phyloP scores from a whole-genome alignment of 1,139 yeast species.

The Debaryomyces psychrophilus region DNA sequence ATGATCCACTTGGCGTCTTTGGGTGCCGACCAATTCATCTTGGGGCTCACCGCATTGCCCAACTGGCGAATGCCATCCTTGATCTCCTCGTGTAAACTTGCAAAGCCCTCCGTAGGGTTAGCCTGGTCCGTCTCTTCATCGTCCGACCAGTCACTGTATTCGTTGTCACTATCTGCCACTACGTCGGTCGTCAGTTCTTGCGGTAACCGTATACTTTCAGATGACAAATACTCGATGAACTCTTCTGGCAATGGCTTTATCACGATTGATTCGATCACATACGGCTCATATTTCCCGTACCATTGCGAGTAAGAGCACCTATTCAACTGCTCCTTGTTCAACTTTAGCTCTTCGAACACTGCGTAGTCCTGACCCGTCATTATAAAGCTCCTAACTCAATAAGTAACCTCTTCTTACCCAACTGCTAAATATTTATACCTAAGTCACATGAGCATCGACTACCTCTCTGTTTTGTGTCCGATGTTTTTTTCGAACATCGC shows the following conservation, averaged over 20 bases:
- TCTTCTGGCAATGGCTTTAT: conserved; percentile 65
- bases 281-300: conserved; percentile 58
- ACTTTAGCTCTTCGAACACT: conserved; percentile 38
- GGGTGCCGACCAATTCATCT: conserved; percentile 96
- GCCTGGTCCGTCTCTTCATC: conserved; percentile 24
- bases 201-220: conserved; percentile 79
- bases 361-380: conserved; percentile 5
- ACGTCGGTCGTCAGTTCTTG: conserved; percentile 42
- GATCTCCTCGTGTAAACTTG: conserved; percentile 59
- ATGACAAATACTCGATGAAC: conserved; percentile 69
- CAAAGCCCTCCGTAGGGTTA: conserved; percentile 54
- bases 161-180: conserved; percentile 55
- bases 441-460: conserved; percentile 4
- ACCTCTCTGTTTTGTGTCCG: conserved; percentile 5
- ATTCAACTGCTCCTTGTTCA: conserved; percentile 54
- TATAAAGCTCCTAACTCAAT: neutral
- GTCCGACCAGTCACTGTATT: conserved; percentile 70
- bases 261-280: conserved; percentile 56
- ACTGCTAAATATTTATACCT: neutral
- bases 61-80: conserved; percentile 40
- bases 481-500: conserved; percentile 9
- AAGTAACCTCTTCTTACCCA: neutral
- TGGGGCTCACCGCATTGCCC: conserved; percentile 74
- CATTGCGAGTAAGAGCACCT: conserved; percentile 76
- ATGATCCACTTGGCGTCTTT: conserved; percentile 93